phyloP scores from a whole-genome alignment of 495 filamentous ascomycete species.

The Neurospora africana region DNA sequence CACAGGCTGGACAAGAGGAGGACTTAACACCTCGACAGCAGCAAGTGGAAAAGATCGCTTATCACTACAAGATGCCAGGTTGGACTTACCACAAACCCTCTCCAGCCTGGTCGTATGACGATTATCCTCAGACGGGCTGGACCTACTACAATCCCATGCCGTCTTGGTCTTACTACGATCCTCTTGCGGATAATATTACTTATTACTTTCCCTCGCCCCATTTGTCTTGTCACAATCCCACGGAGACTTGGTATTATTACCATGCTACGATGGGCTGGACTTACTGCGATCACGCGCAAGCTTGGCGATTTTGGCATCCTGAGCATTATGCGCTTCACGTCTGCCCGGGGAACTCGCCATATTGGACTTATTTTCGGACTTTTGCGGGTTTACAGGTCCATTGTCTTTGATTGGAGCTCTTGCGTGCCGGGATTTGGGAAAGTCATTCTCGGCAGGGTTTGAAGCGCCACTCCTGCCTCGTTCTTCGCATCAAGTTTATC shows the following conservation, averaged over 20 bases:
- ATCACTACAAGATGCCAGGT: not conserved
- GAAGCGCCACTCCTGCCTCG: too few relatives aligned
- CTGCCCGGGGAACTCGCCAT: not conserved
- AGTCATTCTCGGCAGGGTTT: not conserved
- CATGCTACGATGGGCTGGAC: not conserved
- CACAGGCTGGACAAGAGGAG: not conserved
- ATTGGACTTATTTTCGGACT: too few relatives aligned
- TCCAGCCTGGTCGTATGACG: not conserved
- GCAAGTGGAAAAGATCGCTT: not conserved
- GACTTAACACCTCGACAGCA: not conserved
- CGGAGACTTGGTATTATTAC: not conserved
- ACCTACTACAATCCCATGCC: not conserved
- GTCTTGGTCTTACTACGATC: not conserved
- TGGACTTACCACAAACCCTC: not conserved
- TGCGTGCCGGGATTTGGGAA: not conserved
- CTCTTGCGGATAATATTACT: accelerated
- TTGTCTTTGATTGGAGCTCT: not conserved
- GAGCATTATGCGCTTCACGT: not conserved
- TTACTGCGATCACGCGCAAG: not conserved
- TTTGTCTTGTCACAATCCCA: not conserved
- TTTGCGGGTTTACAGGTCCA: too few relatives aligned
- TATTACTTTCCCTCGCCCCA: not conserved
- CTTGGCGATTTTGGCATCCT: not conserved
- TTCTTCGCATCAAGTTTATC: too few relatives aligned
- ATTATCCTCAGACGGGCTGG: not conserved